Conservation (phyloP, 345 rosid species). For the Psidium guajava region DNA sequence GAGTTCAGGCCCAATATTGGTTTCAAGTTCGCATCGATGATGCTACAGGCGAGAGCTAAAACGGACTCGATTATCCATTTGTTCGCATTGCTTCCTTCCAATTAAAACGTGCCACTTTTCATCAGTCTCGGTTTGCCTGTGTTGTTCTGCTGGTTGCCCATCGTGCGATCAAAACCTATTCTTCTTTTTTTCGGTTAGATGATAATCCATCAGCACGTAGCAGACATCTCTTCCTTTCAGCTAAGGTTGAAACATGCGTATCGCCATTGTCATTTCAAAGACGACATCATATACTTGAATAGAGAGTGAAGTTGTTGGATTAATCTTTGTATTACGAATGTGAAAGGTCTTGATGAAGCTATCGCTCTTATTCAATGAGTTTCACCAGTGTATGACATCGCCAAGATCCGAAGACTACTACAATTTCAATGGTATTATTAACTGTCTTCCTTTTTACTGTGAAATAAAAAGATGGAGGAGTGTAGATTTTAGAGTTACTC, state of each 20-base stretch:
- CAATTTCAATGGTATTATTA: too few relatives aligned
- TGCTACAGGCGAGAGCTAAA: conserved; percentile 31
- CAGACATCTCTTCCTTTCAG: neutral
- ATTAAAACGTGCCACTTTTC: neutral
- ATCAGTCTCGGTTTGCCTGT: neutral
- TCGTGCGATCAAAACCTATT: neutral
- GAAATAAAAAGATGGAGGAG: neutral
- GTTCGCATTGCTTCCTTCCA: neutral
- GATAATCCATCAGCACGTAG: neutral
- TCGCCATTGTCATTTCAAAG: neutral
- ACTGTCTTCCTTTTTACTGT: neutral
- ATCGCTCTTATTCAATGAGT: neutral
- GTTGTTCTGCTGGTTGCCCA: neutral
- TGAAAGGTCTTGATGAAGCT: neutral
- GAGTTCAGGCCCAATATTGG: conserved; percentile 72
- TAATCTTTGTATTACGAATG: neutral
- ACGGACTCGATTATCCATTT: neutral
- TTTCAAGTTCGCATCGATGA: conserved; percentile 64
- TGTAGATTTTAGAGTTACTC: neutral
- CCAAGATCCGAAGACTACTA: too few relatives aligned
- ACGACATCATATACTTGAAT: neutral
- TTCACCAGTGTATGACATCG: too few relatives aligned
- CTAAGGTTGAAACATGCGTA: neutral
- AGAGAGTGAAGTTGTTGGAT: neutral
- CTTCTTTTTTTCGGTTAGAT: neutral